Evolutionary conservation across 352 stramenopile genomes (phyloP).

Genomic region (Pythium sukuiense): DNA sequence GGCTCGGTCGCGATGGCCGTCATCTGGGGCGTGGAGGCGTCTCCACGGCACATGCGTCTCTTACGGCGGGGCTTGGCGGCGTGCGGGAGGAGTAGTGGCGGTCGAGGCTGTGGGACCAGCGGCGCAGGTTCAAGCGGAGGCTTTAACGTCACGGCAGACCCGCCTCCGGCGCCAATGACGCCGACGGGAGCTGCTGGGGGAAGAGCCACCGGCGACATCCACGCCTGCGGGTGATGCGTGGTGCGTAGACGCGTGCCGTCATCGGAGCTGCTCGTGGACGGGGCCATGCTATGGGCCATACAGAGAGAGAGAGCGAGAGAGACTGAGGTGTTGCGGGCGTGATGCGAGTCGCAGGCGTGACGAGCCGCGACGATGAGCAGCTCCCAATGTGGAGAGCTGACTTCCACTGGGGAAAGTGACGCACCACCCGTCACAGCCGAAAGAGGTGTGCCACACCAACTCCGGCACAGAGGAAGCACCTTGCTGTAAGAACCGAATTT

Average conservation of each 20-base stretch:
- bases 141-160: constrained; percentile 21
- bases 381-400: not conserved
- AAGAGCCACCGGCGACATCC: not conserved
- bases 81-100: not conserved
- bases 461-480: not conserved
- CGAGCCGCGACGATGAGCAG: constrained; percentile 25
- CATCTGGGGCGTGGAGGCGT: not conserved
- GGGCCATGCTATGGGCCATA: not conserved
- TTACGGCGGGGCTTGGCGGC: not conserved
- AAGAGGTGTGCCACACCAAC: constrained; percentile 7
- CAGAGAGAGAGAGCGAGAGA: not conserved
- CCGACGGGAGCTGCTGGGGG: constrained; percentile 3
- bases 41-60: constrained; percentile 1
- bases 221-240: not conserved
- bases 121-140: constrained; percentile 6
- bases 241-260: not conserved
- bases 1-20: not conserved
- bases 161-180: constrained; percentile 14
- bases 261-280: not conserved
- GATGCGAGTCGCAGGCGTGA: constrained; percentile 18
- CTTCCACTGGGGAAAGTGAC: constrained; percentile 25
- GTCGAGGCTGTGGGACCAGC: not conserved
- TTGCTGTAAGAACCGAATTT: not conserved
- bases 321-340: not conserved
- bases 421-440: constrained; percentile 20